Base-by-base conservation (phyloP, 2,329 filamentous ascomycete species). In the Fusarium praegraminearum region DNA sequence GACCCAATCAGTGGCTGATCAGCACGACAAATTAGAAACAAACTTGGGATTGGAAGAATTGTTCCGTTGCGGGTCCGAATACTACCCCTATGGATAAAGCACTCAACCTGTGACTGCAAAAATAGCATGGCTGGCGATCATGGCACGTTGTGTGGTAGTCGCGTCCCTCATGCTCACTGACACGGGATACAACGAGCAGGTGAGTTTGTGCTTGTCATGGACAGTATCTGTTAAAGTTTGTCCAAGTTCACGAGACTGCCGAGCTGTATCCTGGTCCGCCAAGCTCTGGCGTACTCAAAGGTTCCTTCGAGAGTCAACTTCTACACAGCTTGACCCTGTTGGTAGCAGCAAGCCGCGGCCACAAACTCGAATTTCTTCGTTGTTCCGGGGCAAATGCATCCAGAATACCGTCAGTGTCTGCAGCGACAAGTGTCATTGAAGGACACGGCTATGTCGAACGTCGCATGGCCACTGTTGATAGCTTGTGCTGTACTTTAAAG, bases 101-200 rank as follows among this genome's bases (percentile, higher is more conserved):
- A 33, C 47, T 59, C 47, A 50, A 61, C 16, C 40, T 56, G 51
- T 62, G 35, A 38, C 50, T 69, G 30, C 30, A 55, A 49, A 55
- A 36, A 66, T 57, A 60, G 45, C 36, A 53, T 62, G 45, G 12
- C 41, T 32, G 56, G 43, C 41, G 55, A 69, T 57, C 54, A 62
- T 65, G 56, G 56, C 49, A 58, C 49, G 40, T 61, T 62, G 35
- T 52, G 36, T 43, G 36, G 33, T 24, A 24, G 35, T 62, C 33
- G 22, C 54, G 26, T 35, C 51, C 50, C 43, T 57, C n/a, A 46
- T 40, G 45, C 38, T 35, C 47, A 45, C 13, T 44, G 56, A 51
- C 28, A 57, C 52, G 45, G 53, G 58, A 55, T 38, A 38, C 36
- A 36, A 43, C 58, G 46, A 52, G 45, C 52, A 51, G 36, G 35